A percentile compares a stretch with the other conserved stretches of the same genome.
These are phyloP conservation scores for Coemansia sp. DNA, from an alignment of 192 early-diverging fungal species.

Conservation along the genomic window DNA sequence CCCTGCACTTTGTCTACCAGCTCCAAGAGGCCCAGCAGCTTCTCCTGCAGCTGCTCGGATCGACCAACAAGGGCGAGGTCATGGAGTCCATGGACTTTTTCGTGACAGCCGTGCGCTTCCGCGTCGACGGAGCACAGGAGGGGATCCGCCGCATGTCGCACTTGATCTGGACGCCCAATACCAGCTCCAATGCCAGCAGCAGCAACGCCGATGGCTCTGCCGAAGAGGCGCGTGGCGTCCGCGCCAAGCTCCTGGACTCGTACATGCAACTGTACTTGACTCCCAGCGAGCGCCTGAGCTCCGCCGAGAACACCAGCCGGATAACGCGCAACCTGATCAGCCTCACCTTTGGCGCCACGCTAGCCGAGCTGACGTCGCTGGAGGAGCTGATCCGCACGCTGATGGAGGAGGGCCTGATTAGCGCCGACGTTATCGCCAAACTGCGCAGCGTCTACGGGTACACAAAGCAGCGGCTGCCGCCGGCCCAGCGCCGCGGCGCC, in stretches of 20 bases:
- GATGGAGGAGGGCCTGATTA: constrained; percentile 67
- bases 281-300: constrained; percentile 44
- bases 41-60: constrained; percentile 84
- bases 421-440: constrained; percentile 68
- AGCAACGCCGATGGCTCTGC: constrained; percentile 16
- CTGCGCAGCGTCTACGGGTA: constrained; percentile 84
- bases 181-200: constrained; percentile 31
- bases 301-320: constrained; percentile 53
- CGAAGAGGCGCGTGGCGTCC: constrained; percentile 74
- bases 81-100: constrained; percentile 97
- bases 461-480: constrained; percentile 65
- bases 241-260: constrained; percentile 74
- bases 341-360: constrained; percentile 81
- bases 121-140: constrained; percentile 80
- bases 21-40: constrained; percentile 76
- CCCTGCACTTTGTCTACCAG: constrained; percentile 83
- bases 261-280: constrained; percentile 83
- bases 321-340: constrained; percentile 64
- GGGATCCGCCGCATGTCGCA: constrained; percentile 96
- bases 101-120: constrained; percentile 79
- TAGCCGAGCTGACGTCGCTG: constrained; percentile 94
- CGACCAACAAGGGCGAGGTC: constrained; percentile 91
- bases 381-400: constrained; percentile 89
- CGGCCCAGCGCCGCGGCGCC: constrained; percentile 80
- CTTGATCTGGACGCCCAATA: constrained; percentile 85